These are phyloP conservation scores for Trichophyton benhamiae DNA, from an alignment of 2,329 filamentous ascomycete species.

Conservation along the genomic window DNA sequence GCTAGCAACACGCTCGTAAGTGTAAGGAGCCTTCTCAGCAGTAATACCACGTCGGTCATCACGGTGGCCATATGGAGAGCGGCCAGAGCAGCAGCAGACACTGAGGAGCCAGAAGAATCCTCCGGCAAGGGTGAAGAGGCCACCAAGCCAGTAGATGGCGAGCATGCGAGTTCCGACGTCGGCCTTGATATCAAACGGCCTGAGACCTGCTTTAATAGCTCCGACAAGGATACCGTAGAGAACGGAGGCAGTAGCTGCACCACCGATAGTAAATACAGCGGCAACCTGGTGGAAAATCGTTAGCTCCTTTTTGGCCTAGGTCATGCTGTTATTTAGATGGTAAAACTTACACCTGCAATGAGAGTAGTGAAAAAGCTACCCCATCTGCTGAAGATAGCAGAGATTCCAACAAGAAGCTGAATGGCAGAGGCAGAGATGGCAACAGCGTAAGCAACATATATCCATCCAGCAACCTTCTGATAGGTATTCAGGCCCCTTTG, in stretches of 20 bases:
- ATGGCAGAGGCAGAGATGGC: constrained; percentile 56
- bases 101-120: constrained; percentile 85
- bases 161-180: constrained; percentile 59
- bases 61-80: constrained; percentile 37
- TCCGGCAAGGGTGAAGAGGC: constrained; percentile 61
- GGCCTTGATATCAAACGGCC: constrained; percentile 58
- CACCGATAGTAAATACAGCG: constrained; percentile 48
- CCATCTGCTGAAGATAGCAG: constrained; percentile 70
- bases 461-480: constrained; percentile 63
- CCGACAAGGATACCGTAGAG: constrained; percentile 59
- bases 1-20: constrained; percentile 43
- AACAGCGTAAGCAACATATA: constrained; percentile 67
- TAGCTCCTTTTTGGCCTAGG: constrained; percentile 6
- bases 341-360: constrained; percentile 51
- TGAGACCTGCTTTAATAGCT: constrained; percentile 53
- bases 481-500: constrained; percentile 59
- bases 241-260: constrained; percentile 61
- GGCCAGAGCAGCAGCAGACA: constrained; percentile 79
- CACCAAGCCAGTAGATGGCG: constrained; percentile 63
- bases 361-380: constrained; percentile 75
- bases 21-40: constrained; percentile 50
- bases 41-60: constrained; percentile 32
- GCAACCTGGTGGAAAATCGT: constrained; percentile 29
- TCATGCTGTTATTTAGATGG: constrained; percentile 21
- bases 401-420: constrained; percentile 66